Evolutionary conservation across 108 stramenopile genomes (phyloP).

Genomic region (Nitzschia inconspicua): DNA sequence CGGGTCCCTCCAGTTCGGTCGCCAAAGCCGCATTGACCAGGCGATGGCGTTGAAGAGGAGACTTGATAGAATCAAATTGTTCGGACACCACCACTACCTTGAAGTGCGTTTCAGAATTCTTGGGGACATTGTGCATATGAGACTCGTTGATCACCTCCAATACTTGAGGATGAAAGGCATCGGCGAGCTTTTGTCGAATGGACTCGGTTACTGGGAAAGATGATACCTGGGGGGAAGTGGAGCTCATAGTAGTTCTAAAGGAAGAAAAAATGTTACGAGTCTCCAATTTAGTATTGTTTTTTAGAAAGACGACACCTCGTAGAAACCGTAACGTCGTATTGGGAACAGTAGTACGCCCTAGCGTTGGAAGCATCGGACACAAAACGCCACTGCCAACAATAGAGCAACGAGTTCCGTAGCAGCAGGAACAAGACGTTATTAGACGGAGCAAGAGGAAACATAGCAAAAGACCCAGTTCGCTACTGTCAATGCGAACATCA

Average conservation of each 20-base stretch:
- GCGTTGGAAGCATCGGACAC: no score
- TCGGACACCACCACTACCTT: slow-evolving; percentile 87
- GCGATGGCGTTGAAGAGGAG: slow-evolving; percentile 78
- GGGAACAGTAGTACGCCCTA: no score
- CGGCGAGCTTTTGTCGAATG: slow-evolving; percentile 52
- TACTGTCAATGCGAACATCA: no score
- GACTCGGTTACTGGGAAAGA: slow-evolving; percentile 36
- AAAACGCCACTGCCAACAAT: no score
- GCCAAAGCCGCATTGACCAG: slow-evolving; percentile 71
- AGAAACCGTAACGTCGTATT: no score
- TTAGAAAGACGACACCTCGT: no score
- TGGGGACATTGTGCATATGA: slow-evolving; percentile 87
- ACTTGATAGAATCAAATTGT: slow-evolving; percentile 63
- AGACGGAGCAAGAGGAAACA: no score
- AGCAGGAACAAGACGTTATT: no score
- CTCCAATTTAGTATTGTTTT: no score
- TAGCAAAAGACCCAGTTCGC: no score
- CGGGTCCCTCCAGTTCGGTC: slow-evolving; percentile 81
- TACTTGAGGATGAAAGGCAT: slow-evolving; percentile 53
- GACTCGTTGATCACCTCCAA: slow-evolving; percentile 83
- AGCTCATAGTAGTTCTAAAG: slow-evolving; percentile 3
- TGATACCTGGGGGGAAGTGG: no score
- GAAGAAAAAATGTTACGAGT: not conserved
- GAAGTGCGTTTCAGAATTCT: slow-evolving; percentile 92
- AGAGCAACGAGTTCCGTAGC: no score